A percentile compares a stretch with the other conserved stretches of the same genome.
These are phyloP conservation scores for Globisporangium irregulare DNA, from an alignment of 352 stramenopile species.

Conservation along the genomic window DNA sequence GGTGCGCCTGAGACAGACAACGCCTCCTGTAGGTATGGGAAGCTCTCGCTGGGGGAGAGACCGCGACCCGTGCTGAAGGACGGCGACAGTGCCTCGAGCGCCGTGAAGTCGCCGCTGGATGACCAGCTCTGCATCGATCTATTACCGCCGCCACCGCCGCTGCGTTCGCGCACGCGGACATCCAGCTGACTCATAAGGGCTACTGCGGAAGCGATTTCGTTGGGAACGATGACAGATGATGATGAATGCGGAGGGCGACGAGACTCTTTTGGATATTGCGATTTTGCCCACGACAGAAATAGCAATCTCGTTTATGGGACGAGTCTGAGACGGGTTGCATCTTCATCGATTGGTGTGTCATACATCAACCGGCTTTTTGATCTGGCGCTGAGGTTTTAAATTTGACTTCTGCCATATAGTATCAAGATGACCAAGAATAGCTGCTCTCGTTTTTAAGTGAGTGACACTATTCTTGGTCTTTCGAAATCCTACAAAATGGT, in stretches of 20 bases:
- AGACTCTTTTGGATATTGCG: neutral
- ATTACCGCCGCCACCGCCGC: neutral
- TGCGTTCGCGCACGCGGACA: neutral
- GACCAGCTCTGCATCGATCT: conserved; percentile 1
- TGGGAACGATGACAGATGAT: neutral
- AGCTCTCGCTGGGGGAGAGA: conserved; percentile 15
- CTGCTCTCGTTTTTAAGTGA: too few relatives aligned
- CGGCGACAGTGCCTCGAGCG: conserved; percentile 3
- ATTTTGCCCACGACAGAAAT: neutral
- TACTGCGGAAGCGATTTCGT: neutral
- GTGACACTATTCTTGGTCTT: too few relatives aligned
- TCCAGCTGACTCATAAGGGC: neutral
- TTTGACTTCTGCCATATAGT: too few relatives aligned
- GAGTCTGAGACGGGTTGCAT: neutral
- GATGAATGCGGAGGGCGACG: neutral
- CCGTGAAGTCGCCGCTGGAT: neutral
- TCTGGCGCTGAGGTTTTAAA: too few relatives aligned
- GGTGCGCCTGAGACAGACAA: neutral
- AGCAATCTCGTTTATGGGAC: neutral
- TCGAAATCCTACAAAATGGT: too few relatives aligned
- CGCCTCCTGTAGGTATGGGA: conserved; percentile 13
- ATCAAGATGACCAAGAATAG: too few relatives aligned
- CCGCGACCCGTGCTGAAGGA: neutral
- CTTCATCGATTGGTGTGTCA: neutral
- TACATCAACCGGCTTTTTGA: neutral